Base-by-base conservation (phyloP, 257 asterid genomes). In the Rehmannia glutinosa region DNA sequence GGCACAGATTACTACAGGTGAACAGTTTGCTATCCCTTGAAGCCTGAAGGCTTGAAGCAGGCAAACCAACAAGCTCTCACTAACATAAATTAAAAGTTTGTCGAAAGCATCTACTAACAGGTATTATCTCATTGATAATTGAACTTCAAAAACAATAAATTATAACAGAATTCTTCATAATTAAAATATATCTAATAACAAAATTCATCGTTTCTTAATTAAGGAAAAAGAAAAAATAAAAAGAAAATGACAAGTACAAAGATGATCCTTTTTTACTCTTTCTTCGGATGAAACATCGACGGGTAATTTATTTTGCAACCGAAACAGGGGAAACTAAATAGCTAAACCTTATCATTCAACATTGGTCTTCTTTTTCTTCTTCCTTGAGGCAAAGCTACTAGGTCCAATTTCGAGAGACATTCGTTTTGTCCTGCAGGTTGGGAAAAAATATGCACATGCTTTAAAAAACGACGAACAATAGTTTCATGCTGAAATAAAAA, bases 351-450 rank as follows among this genome's bases (percentile, higher is more conserved):
- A 70, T 79, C 77, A 62, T 19, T 66, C 66, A 28, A 41, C 73
- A 36, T 19, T 21, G n/a, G 73, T 78, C 88, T 90, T 92, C 82
- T 77, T 87, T 82, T 89, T 90, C 88, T 92, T 92, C 83, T 85
- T 87, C 77, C 87, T 86, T 6, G 97, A 77, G 54, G 88, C 93
- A 77, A 74, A 77, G 80, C 95, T 77, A 73, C 92, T 84, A 9
- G 94, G 86, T 73, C 89, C 96, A 6, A 83, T 81, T 80, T 93
- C 97, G 1, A 86, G 72, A 25, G 96, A 73, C 85, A 85, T 73
- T 25, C 97, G 80, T 75, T 94, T 90, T 33, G 96, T 74, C 89
- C 99, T 93, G 89, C 66, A 65, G 43, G 47, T 28, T 30, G 42
- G 54, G 17, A 8, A 38, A 16, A 33, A 16, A 28, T 11, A 17